Evolutionary conservation across 495 filamentous ascomycete species (phyloP), one percentile per base, ranked within the genome.

Genomic region (Hypoxylon fragiforme): DNA sequence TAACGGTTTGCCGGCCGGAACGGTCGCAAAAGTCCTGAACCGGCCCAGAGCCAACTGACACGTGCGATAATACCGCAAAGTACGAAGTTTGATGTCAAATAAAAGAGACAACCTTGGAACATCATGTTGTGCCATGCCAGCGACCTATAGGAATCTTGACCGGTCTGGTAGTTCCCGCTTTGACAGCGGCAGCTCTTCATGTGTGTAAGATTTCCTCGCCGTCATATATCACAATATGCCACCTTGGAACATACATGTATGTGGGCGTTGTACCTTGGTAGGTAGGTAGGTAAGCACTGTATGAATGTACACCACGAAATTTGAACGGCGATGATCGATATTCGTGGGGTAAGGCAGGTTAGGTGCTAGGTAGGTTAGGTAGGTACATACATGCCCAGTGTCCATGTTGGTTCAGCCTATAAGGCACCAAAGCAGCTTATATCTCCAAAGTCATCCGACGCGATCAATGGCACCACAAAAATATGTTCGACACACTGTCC

Each of bases 321-420:
- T 37, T 24, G 14, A 24, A 38, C 18, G 18, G 9, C 44, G 36
- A 26, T 18, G 52, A 44, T 51, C 39, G 21, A 40, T 47, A 13
- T 56, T 62, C 51, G 58, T 62, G 58, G 58, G 58, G 58, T 62
- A 46, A 51, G 55, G 55, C 50, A 32, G 3, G 31, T 5, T 30
- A 30, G 26, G 5, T 5, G 26, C n/a, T n/a, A n/a, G n/a, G n/a
- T n/a, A n/a, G n/a, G n/a, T n/a, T n/a, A n/a, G n/a, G n/a, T n/a
- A n/a, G n/a, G n/a, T n/a, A n/a, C n/a, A n/a, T n/a, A n/a, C n/a
- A n/a, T 30, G 11, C 26, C 5, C 26, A 30, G 26, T 30, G 11
- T 30, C 22, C 35, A 37, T 37, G 11, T 62, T 50, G 47, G 58
- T 31, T 22, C 52, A 44, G 26, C 58, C 58, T 62, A 62, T 62